Evolutionary conservation across 2,329 filamentous ascomycete species (phyloP).

Genomic region (Aspergillus candidus): DNA sequence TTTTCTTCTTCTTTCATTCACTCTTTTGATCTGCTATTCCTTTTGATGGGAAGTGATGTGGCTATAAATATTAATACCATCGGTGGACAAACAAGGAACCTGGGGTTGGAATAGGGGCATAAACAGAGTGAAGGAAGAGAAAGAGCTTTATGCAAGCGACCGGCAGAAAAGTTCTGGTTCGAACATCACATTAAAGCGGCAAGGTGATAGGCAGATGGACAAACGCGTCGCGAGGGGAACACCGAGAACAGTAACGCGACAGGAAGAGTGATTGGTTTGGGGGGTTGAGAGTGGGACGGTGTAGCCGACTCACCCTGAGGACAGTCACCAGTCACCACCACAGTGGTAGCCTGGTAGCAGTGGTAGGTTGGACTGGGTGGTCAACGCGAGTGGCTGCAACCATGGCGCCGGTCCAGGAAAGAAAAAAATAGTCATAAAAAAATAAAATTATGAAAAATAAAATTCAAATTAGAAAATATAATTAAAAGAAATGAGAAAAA

Average conservation of each 20-base stretch:
- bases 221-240: conserved; percentile 25
- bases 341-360: conserved; percentile 9
- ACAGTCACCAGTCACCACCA: too few species aligned
- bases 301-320: conserved; percentile 18
- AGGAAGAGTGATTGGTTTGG: conserved; percentile 19
- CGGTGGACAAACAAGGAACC: background rate
- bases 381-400: conserved; percentile 21
- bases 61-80: background rate
- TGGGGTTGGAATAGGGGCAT: background rate
- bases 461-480: too few species aligned
- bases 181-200: conserved; percentile 31
- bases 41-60: too few species aligned
- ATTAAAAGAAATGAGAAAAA: conserved; percentile 11
- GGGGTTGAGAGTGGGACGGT: conserved; percentile 12
- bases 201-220: conserved; percentile 12
- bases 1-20: too few species aligned
- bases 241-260: conserved; percentile 16
- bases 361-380: conserved; percentile 19
- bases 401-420: conserved; percentile 22
- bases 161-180: conserved; percentile 29
- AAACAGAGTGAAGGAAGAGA: conserved; percentile 10
- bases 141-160: conserved; percentile 11
- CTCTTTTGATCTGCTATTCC: too few species aligned
- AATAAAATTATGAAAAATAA: background rate
- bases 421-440: conserved; percentile 6